These are phyloP conservation scores for Batkoa obscura DNA, from an alignment of 371 early-diverging fungal species.

Conservation along the genomic window DNA sequence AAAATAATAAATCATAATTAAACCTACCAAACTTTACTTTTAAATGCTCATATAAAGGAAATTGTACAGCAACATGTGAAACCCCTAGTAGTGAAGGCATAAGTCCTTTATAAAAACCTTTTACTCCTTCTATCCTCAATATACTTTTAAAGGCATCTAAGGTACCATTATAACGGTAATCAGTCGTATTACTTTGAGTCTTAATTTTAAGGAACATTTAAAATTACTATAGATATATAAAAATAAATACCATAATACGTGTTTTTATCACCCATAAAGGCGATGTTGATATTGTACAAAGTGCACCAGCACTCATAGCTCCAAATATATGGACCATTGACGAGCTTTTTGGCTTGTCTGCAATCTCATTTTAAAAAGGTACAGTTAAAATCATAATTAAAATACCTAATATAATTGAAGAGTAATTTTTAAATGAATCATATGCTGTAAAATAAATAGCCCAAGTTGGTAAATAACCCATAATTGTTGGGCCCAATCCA, in stretches of 20 bases:
- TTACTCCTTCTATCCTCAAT: slow-evolving; percentile 41
- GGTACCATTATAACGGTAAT: slow-evolving; percentile 51
- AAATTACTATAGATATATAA: not conserved
- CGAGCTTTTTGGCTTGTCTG: not conserved
- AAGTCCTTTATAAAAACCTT: slow-evolving; percentile 77
- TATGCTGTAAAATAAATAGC: slow-evolving; percentile 75
- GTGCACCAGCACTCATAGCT: slow-evolving; percentile 72
- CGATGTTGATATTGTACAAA: slow-evolving; percentile 60
- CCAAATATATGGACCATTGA: slow-evolving; percentile 48
- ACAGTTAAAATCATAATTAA: too few relatives aligned
- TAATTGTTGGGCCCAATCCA: slow-evolving; percentile 70
- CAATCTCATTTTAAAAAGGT: not conserved
- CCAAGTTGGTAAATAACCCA: slow-evolving; percentile 83
- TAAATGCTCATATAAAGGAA: slow-evolving; percentile 84
- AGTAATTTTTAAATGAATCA: slow-evolving; percentile 35
- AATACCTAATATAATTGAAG: too few relatives aligned
- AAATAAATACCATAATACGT: slow-evolving; percentile 51
- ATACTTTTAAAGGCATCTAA: slow-evolving; percentile 52
- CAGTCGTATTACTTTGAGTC: slow-evolving; percentile 5
- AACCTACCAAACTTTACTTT: slow-evolving; percentile 41
- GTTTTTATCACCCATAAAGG: slow-evolving; percentile 92
- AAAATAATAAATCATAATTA: not conserved
- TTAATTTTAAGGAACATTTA: too few relatives aligned
- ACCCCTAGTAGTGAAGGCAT: slow-evolving; percentile 80
- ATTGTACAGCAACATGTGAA: slow-evolving; percentile 85